Evolutionary conservation across 768 basidiomycete species (phyloP).

Genomic region (Amyloporia xantha): DNA sequence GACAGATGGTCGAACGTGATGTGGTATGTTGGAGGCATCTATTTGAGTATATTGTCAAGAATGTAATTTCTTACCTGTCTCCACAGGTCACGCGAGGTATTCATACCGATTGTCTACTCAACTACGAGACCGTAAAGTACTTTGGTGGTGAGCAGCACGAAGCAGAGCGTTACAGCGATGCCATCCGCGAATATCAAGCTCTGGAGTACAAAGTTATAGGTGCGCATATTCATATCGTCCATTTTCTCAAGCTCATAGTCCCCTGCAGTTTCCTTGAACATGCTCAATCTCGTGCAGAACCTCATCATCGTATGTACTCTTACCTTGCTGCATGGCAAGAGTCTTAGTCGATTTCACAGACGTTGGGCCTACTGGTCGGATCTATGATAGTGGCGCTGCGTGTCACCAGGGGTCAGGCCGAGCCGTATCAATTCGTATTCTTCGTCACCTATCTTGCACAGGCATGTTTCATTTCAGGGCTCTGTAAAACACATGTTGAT

Average conservation of each 20-base stretch:
- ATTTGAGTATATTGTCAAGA: background rate
- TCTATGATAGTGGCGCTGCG: conserved; percentile 71
- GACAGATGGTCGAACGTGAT: conserved; percentile 79
- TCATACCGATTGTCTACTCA: conserved; percentile 73
- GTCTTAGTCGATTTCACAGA: conserved; percentile 31
- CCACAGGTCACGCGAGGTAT: conserved; percentile 69
- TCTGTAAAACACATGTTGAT: background rate
- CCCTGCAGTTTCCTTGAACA: conserved; percentile 53
- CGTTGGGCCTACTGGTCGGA: conserved; percentile 75
- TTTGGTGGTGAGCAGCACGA: conserved; percentile 86
- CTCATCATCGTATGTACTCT: conserved; percentile 59
- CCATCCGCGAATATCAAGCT: conserved; percentile 66
- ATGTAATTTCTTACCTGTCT: background rate
- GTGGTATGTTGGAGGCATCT: conserved; percentile 36
- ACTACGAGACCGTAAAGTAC: conserved; percentile 85
- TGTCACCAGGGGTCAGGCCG: conserved; percentile 46
- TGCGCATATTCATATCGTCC: conserved; percentile 28
- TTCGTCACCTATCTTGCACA: conserved; percentile 81
- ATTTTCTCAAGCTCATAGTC: conserved; percentile 2
- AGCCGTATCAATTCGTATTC: conserved; percentile 62
- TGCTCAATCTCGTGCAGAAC: conserved; percentile 75
- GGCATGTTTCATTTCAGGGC: conserved; percentile 31
- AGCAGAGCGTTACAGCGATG: conserved; percentile 59
- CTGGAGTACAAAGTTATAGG: conserved; percentile 71
- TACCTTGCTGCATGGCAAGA: background rate